Evolutionary conservation across 2,329 filamentous ascomycete genomes (phyloP).

Genomic region (Emericellopsis cladophorae): DNA sequence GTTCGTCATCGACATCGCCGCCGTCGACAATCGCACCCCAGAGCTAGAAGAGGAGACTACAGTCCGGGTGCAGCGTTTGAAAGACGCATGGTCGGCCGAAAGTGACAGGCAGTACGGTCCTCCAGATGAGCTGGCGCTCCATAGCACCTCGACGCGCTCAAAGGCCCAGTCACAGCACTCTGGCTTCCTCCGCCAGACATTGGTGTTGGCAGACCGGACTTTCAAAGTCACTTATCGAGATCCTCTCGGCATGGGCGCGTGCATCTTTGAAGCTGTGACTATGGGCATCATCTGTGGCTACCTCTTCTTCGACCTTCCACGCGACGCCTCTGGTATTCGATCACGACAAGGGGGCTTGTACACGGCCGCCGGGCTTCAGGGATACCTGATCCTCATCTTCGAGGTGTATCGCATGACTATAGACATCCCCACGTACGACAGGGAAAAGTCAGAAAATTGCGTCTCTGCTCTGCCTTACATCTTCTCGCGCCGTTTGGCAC

Average conservation of each 20-base stretch:
- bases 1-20: slow-evolving; percentile 61
- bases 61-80: slow-evolving; percentile 47
- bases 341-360: slow-evolving; percentile 64
- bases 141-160: slow-evolving; percentile 8
- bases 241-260: slow-evolving; percentile 61
- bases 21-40: slow-evolving; percentile 57
- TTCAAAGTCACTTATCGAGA: slow-evolving; percentile 64
- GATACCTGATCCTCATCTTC: slow-evolving; percentile 64
- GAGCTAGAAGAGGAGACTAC: slow-evolving; percentile 50
- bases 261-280: slow-evolving; percentile 53
- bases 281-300: slow-evolving; percentile 65
- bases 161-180: slow-evolving; percentile 25
- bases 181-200: slow-evolving; percentile 47
- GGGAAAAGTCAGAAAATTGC: slow-evolving; percentile 61
- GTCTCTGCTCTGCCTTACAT: slow-evolving; percentile 59
- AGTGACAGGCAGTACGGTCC: slow-evolving; percentile 14
- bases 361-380: slow-evolving; percentile 57
- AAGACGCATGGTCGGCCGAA: slow-evolving; percentile 41
- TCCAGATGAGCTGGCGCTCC: slow-evolving; percentile 4
- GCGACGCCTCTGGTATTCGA: slow-evolving; percentile 58
- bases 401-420: slow-evolving; percentile 64
- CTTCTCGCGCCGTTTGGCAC: slow-evolving; percentile 54
- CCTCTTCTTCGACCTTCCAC: slow-evolving; percentile 54
- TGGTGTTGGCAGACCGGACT: slow-evolving; percentile 55
- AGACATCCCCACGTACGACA: slow-evolving; percentile 65